Evolutionary conservation across 371 early-diverging fungal species (phyloP).

Genomic region (Cokeromyces recurvatus): DNA sequence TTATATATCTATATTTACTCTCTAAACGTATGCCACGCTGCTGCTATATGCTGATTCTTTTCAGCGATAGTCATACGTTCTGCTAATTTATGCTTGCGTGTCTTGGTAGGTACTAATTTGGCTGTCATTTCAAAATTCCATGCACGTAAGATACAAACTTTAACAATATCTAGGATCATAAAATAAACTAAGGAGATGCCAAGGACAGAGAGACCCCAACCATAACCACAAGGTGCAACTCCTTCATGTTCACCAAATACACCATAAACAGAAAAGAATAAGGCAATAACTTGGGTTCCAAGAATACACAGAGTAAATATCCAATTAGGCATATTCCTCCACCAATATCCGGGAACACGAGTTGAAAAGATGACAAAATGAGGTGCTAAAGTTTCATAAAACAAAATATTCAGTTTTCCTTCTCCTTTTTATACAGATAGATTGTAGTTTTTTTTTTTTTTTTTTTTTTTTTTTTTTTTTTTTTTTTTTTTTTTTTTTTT

Average conservation of each 20-base stretch:
- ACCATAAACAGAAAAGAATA: conserved; percentile 84
- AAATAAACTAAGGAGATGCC: conserved; percentile 66
- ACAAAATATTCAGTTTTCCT: too few species aligned
- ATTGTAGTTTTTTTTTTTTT: too few species aligned
- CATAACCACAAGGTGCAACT: conserved; percentile 51
- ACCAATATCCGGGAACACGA: conserved; percentile 85
- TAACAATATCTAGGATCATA: conserved; percentile 83
- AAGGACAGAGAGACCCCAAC: conserved; percentile 62
- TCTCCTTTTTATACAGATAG: too few species aligned
- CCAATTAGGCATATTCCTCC: conserved; percentile 77
- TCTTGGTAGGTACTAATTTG: conserved; percentile 60
- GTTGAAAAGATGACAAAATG: conserved; percentile 98
- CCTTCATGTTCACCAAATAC: conserved; percentile 43
- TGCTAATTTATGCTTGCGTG: conserved; percentile 56
- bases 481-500: too few species aligned
- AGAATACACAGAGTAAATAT: conserved; percentile 77
- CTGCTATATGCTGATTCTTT: too few species aligned
- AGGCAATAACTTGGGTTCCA: conserved; percentile 89
- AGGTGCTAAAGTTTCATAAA: too few species aligned
- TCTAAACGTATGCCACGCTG: too few species aligned
- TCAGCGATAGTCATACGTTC: too few species aligned
- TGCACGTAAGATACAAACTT: conserved; percentile 70
- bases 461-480: too few species aligned
- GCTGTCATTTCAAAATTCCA: conserved; percentile 72
- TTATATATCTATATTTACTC: too few species aligned